Conservation (phyloP, 768 basidiomycete genomes). For the Lentinula boryana region DNA sequence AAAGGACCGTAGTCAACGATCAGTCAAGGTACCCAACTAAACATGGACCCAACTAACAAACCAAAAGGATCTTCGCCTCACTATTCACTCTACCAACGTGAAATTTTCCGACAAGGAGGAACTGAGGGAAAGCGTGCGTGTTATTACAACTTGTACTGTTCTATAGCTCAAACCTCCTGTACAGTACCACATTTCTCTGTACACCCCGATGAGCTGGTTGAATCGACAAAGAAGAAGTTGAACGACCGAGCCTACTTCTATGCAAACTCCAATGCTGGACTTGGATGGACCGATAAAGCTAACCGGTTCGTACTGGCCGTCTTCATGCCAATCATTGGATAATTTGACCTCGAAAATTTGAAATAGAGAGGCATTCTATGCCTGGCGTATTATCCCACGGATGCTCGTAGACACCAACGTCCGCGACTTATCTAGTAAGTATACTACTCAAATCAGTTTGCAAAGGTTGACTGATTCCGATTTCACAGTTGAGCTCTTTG, state of each 20-base stretch:
- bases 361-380: conserved; percentile 42
- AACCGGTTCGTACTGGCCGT: conserved; percentile 27
- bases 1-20: not conserved
- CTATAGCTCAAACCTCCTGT: not conserved
- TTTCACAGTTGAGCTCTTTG: conserved; percentile 34
- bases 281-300: conserved; percentile 45
- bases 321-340: not conserved
- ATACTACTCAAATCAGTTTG: not conserved
- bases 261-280: conserved; percentile 46
- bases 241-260: conserved; percentile 45
- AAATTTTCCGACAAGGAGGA: conserved; percentile 37
- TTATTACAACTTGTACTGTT: not conserved
- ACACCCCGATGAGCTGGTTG: conserved; percentile 29
- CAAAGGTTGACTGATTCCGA: too few species aligned
- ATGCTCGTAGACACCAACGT: conserved; percentile 47
- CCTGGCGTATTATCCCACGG: conserved; percentile 50
- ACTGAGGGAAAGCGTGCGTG: conserved; percentile 27
- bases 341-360: not conserved
- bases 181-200: conserved; percentile 5
- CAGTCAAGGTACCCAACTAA: not conserved
- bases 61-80: conserved; percentile 40
- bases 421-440: conserved; percentile 39
- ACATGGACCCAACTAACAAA: conserved; percentile 44
- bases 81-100: conserved; percentile 46
- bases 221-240: conserved; percentile 33